A percentile compares a stretch with the other conserved stretches of the same genome.
These are phyloP conservation scores for Begonia masoniana DNA, from an alignment of 306 rosid genomes.

Conservation along the genomic window DNA sequence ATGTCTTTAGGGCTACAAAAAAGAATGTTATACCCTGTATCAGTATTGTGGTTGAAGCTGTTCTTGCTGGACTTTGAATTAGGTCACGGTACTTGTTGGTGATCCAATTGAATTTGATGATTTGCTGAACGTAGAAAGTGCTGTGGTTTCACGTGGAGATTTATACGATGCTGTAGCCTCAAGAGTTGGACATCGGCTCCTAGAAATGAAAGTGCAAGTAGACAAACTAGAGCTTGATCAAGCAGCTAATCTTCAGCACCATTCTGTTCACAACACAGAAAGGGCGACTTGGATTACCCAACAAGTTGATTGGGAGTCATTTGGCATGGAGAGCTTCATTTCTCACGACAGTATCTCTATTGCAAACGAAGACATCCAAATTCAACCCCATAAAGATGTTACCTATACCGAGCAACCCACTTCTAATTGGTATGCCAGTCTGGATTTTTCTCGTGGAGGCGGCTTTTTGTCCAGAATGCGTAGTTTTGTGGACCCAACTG, in stretches of 20 bases:
- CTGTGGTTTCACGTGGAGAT: constrained; percentile 36
- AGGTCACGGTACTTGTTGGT: constrained; percentile 81
- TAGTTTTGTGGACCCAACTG: constrained; percentile 51
- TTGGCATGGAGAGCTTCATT: constrained; percentile 47
- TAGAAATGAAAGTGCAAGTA: constrained; percentile 55
- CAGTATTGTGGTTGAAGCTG: background rate
- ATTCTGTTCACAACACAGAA: constrained; percentile 15
- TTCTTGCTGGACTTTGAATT: constrained; percentile 1
- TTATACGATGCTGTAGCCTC: constrained; percentile 60
- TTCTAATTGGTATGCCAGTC: constrained; percentile 26
- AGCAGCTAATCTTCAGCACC: constrained; percentile 20
- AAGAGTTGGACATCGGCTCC: constrained; percentile 56
- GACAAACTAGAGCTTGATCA: constrained; percentile 50
- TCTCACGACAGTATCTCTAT: constrained; percentile 20
- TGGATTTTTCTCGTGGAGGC: constrained; percentile 32
- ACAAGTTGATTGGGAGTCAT: constrained; percentile 80
- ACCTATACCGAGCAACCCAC: constrained; percentile 12
- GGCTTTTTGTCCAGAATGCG: constrained; percentile 43
- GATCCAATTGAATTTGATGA: constrained; percentile 90
- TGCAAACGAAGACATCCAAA: constrained; percentile 21
- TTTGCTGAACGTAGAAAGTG: constrained; percentile 32
- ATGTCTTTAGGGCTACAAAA: too few relatives aligned
- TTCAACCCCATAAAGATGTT: constrained; percentile 10
- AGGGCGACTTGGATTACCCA: constrained; percentile 47
- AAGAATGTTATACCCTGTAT: too few relatives aligned